Base-by-base conservation (phyloP, 495 filamentous ascomycete species). In the Polyplosphaeria fusca region DNA sequence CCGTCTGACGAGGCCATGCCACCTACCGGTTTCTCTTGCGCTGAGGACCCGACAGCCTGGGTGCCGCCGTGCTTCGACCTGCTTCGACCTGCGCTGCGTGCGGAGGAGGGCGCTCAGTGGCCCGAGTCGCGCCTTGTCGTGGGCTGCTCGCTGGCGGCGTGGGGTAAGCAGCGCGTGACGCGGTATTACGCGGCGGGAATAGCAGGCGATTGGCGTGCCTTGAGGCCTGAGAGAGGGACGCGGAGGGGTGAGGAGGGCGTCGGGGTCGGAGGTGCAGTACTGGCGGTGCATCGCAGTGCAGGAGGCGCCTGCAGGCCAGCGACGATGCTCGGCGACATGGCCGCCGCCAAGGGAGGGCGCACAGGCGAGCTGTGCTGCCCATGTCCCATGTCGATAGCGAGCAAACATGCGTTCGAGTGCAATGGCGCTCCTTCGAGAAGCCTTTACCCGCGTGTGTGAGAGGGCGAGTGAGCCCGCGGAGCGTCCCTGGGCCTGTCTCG, bases 41-140 rank as follows among this genome's bases (percentile, higher is more conserved):
- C 39, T 42, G 9, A 35, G 30, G 47, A 51, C 32, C 47, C 47
- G 47, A 38, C 47, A 37, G 47, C 4, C 28, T 51, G 47, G 47
- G 11, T 51, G 19, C 14, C 11, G 26, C 2, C 16, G n/a, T 14
- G 23, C 26, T 7, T 23, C 14, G 45, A 26, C 16, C 22, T 2
- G 45, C 22, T 14, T 27, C n/a, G 23, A n/a, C 22, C 45, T n/a
- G 22, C 42, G 30, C 30, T 35, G 30, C 30, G 30, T 14, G 30
- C 14, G 30, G 14, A 35, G 30, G 19, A 22, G 19, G 11, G 7
- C 43, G 43, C 5, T 14, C 43, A 23, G 43, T 19, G 9, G 11
- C 24, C 43, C 7, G 9, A 9, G 18, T 27, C 24, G 43, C 16
- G 18, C 9, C 18, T 11, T 24, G 16, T 7, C 22, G 43, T 26